phyloP scores from a whole-genome alignment of 2,329 filamentous ascomycete genomes.

The Fusarium camptoceras region DNA sequence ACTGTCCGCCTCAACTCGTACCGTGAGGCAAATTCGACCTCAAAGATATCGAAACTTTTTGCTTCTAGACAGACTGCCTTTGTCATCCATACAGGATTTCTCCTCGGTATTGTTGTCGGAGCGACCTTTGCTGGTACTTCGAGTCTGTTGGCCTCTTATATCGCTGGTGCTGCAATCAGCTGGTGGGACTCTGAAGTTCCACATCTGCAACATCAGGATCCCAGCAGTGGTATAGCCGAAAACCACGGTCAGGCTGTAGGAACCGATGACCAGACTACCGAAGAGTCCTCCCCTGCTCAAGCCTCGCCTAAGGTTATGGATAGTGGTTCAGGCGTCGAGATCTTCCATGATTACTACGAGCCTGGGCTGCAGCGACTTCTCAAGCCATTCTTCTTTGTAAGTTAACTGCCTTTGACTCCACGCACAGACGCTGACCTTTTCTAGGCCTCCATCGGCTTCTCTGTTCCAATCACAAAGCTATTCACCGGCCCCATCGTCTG shows the following conservation, averaged over 20 bases:
- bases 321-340: slow-evolving; percentile 16
- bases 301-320: neutral
- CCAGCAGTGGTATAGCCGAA: neutral
- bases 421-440: rapidly evolving
- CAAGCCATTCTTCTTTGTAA: slow-evolving; percentile 79
- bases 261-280: neutral
- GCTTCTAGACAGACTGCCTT: slow-evolving; percentile 53
- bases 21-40: slow-evolving; percentile 41
- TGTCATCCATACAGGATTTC: slow-evolving; percentile 59
- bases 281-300: neutral
- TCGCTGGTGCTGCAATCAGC: slow-evolving; percentile 68
- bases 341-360: slow-evolving; percentile 49
- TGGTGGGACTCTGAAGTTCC: slow-evolving; percentile 66
- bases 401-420: slow-evolving; percentile 20
- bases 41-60: slow-evolving; percentile 45
- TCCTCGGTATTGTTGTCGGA: slow-evolving; percentile 62
- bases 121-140: slow-evolving; percentile 72
- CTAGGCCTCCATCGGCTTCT: slow-evolving; percentile 76
- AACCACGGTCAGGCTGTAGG: neutral
- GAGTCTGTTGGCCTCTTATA: slow-evolving; percentile 71
- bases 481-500: slow-evolving; percentile 74
- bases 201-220: slow-evolving; percentile 21
- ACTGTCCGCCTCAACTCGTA: slow-evolving; percentile 51
- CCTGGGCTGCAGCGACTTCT: slow-evolving; percentile 63
- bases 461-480: slow-evolving; percentile 78